Evolutionary conservation across 371 early-diverging fungal species (phyloP).

Genomic region (Actinomucor elegans): DNA sequence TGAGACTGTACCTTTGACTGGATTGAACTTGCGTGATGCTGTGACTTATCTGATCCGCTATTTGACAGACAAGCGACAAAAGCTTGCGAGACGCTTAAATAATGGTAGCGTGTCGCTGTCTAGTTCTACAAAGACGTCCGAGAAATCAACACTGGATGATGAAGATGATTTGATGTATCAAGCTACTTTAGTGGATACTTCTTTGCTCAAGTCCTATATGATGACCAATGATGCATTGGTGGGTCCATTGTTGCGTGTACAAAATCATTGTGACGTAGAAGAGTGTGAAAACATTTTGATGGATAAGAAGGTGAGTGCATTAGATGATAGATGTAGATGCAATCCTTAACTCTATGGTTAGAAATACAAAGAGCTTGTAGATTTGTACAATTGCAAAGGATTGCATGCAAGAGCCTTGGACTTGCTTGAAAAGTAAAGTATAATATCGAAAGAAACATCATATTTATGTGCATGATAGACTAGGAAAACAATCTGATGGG

Average conservation of each 20-base stretch:
- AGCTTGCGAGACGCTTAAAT: constrained; percentile 49
- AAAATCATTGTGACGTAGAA: constrained; percentile 84
- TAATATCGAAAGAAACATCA: not conserved
- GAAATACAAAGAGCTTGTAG: constrained; percentile 85
- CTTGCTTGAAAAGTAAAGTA: constrained; percentile 56
- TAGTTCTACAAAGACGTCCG: constrained; percentile 5
- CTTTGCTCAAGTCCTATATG: constrained; percentile 67
- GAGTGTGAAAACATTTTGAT: constrained; percentile 78
- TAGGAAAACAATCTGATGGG: constrained; percentile 51
- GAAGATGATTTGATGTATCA: constrained; percentile 51
- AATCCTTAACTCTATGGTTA: constrained; percentile 16
- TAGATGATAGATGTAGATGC: not conserved
- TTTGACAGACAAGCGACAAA: constrained; percentile 70
- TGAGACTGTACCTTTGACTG: constrained; percentile 36
- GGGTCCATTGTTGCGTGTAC: constrained; percentile 73
- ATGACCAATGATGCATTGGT: constrained; percentile 37
- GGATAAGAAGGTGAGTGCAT: constrained; percentile 55
- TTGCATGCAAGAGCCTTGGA: constrained; percentile 85
- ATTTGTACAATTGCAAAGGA: constrained; percentile 87
- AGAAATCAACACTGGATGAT: constrained; percentile 13
- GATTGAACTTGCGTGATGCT: constrained; percentile 58
- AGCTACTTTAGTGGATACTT: constrained; percentile 86
- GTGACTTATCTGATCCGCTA: constrained; percentile 67
- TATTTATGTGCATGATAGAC: constrained; percentile 19
- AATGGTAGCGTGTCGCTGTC: constrained; percentile 5